These are phyloP conservation scores for Fusarium piperis DNA, from an alignment of 2,329 filamentous ascomycete species.

Conservation along the genomic window DNA sequence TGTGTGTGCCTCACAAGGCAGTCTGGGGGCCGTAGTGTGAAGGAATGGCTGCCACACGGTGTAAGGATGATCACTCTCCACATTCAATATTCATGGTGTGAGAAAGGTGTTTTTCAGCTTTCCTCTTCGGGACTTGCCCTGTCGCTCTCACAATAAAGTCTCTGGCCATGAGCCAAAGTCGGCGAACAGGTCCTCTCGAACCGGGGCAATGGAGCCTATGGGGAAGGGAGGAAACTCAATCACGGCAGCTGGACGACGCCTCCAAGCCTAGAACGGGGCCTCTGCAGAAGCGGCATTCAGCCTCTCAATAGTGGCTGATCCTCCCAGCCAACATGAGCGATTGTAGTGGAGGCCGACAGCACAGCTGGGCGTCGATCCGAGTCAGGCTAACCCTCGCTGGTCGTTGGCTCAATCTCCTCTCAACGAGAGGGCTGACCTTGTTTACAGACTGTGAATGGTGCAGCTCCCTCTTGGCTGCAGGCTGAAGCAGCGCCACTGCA, in stretches of 20 bases:
- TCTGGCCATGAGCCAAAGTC: not conserved
- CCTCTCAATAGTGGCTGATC: not conserved
- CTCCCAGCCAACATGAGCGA: not conserved
- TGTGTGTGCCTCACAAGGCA: not conserved
- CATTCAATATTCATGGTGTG: not conserved
- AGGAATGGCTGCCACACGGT: not conserved
- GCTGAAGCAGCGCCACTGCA: not conserved
- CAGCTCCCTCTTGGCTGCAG: not conserved
- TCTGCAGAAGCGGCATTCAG: not conserved
- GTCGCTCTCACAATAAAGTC: not conserved
- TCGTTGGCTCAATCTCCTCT: not conserved
- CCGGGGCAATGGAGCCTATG: not conserved
- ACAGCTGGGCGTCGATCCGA: not conserved
- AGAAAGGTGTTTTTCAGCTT: not conserved
- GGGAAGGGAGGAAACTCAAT: not conserved
- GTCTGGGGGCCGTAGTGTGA: not conserved
- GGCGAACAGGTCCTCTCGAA: not conserved
- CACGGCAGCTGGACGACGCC: not conserved
- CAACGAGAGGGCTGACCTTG: not conserved
- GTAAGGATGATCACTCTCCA: not conserved
- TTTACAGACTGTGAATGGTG: not conserved
- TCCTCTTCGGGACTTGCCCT: not conserved
- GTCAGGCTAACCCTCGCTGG: not conserved
- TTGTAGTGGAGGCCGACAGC: not conserved
- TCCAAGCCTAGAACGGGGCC: not conserved